Percentiles rank a stretch among this genome's conserved stretches.
Evolutionary conservation across 2,329 filamentous ascomycete genomes (phyloP).

Genomic region (Arachnomyces sp.): DNA sequence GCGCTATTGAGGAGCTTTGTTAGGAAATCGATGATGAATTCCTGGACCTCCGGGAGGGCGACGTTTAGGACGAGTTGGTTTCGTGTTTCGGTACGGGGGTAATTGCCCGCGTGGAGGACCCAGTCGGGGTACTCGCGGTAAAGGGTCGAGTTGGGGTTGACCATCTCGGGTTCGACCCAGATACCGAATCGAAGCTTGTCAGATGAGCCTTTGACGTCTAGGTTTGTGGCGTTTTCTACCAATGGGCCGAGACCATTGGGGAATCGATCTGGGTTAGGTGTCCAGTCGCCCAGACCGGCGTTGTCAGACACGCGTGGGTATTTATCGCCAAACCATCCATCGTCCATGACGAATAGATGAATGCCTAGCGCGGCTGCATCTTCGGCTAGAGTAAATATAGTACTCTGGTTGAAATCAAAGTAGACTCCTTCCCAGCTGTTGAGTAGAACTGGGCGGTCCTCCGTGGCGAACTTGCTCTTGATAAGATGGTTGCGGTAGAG

Average conservation of each 20-base stretch:
- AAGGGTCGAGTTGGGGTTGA: constrained; percentile 53
- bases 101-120: constrained; percentile 50
- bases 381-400: constrained; percentile 47
- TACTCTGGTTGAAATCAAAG: constrained; percentile 51
- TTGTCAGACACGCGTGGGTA: constrained; percentile 52
- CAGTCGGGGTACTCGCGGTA: constrained; percentile 57
- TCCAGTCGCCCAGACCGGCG: constrained; percentile 56
- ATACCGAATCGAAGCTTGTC: constrained; percentile 52
- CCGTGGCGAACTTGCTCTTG: constrained; percentile 45
- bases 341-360: constrained; percentile 57
- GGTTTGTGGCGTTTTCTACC: constrained; percentile 43
- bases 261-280: constrained; percentile 50
- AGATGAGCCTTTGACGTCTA: constrained; percentile 41
- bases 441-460: constrained; percentile 48
- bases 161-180: constrained; percentile 63
- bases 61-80: constrained; percentile 56
- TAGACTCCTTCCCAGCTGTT: constrained; percentile 60
- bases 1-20: constrained; percentile 47
- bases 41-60: constrained; percentile 52
- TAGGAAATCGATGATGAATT: constrained; percentile 52
- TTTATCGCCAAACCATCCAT: constrained; percentile 59
- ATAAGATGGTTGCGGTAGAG: constrained; percentile 56
- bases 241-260: constrained; percentile 48
- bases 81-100: constrained; percentile 48
- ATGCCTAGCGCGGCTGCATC: constrained; percentile 52